Base-by-base conservation (phyloP, 495 filamentous ascomycete species). In the Penicillium daleae region DNA sequence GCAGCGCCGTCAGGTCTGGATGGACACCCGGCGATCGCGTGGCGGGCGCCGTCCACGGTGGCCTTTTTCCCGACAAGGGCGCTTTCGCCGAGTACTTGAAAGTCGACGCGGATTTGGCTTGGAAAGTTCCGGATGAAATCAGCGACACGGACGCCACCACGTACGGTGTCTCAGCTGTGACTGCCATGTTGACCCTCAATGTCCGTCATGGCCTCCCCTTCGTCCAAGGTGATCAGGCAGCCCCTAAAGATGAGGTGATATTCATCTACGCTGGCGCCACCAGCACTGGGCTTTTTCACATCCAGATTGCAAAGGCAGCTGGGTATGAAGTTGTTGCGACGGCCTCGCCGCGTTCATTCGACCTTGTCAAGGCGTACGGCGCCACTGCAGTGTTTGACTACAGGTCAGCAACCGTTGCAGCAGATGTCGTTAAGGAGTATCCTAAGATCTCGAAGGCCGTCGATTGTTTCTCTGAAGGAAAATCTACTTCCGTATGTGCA, bases 101-200 rank as follows among this genome's bases (percentile, higher is more conserved):
- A 24, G 74, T 77, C 0, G 77, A 79, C 55, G 79, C 70, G 2
- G 80, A 86, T 60, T 65, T 78, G 31, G 73, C 81, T 29, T 73
- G 81, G 21, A 76, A 80, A 31, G 66, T 83, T n/a, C 84, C 86
- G 5, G 80, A 81, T 4, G 71, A 80, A 48, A 65, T 81, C 5
- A 75, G 59, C 52, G 83, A 76, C 39, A 78, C 80, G 26, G 74
- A 78, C 1, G 83, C 80, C 0, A 71, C 82, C 2, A 81, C 82
- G 7, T 72, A 84, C 3, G 82, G 82, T 0, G 72, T 86, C 1
- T 78, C 80, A 2, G 74, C 82, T 13, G 71, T 75, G 0, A 86
- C 75, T 46, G 63, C 55, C 8, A 51, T 58, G 49, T 33, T 58
- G 19, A 50, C 37, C 0, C 21, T 66, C 19, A 21, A 37, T 42